phyloP scores from a whole-genome alignment of 495 filamentous ascomycete species.

The Xylaria bambusicola region DNA sequence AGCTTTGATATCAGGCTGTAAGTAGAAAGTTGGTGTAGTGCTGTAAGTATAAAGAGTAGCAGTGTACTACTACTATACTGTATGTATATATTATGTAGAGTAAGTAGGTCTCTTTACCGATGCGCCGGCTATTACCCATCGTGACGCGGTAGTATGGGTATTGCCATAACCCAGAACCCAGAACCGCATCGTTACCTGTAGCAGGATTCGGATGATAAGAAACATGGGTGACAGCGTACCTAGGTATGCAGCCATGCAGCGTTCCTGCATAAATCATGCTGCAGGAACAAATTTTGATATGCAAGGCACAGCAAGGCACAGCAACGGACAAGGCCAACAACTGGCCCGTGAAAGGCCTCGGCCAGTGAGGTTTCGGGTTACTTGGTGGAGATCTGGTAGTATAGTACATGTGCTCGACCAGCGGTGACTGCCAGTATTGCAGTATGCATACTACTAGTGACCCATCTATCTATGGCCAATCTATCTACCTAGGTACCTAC shows the following conservation, averaged over 20 bases:
- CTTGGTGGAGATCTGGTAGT: background rate
- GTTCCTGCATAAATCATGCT: conserved; percentile 39
- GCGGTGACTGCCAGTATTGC: conserved; percentile 21
- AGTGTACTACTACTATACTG: too few species aligned
- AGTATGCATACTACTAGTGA: conserved; percentile 20
- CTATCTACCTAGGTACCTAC: too few species aligned
- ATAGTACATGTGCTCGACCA: conserved; percentile 23
- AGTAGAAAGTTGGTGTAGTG: too few species aligned
- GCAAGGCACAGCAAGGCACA: conserved; percentile 42
- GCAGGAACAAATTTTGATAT: conserved; percentile 37
- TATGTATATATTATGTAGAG: too few species aligned
- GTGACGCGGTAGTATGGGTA: too few species aligned
- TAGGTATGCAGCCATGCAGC: conserved; percentile 21
- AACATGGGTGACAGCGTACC: conserved; percentile 6
- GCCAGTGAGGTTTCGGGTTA: conserved; percentile 1
- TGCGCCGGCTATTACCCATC: too few species aligned
- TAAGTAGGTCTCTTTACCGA: too few species aligned
- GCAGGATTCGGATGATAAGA: background rate
- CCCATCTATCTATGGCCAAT: conserved; percentile 20
- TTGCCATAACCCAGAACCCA: too few species aligned
- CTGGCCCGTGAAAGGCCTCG: too few species aligned
- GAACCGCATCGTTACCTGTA: too few species aligned
- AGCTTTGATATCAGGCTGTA: too few species aligned
- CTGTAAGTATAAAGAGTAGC: too few species aligned
- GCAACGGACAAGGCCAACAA: conserved; percentile 25